Evolutionary conservation across 768 basidiomycete genomes (phyloP).

Genomic region (Hygrophorus russula): DNA sequence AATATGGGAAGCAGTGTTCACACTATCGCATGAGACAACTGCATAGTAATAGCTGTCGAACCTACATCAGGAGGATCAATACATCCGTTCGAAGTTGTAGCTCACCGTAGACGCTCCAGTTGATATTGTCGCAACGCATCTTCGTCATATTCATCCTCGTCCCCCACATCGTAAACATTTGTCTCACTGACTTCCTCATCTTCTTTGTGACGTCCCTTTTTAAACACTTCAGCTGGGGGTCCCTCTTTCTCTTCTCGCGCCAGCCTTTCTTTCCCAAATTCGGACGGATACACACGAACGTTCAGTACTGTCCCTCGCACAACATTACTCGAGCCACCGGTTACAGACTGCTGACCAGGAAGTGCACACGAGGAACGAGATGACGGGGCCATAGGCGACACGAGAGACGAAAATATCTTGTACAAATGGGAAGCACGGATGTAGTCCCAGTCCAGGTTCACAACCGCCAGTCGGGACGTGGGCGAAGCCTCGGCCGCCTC

Average conservation of each 20-base stretch:
- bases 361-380: constrained; percentile 15
- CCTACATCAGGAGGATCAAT: constrained; percentile 1
- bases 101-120: constrained; percentile 81
- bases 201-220: constrained; percentile 28
- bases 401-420: constrained; percentile 84
- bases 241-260: constrained; percentile 83
- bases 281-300: constrained; percentile 84
- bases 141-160: constrained; percentile 75
- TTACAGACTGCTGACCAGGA: constrained; percentile 10
- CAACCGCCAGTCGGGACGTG: constrained; percentile 74
- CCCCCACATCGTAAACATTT: constrained; percentile 57
- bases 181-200: constrained; percentile 53
- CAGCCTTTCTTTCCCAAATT: constrained; percentile 86
- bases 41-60: constrained; percentile 84
- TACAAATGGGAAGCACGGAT: constrained; percentile 82
- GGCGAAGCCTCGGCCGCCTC: constrained; percentile 25
- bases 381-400: constrained; percentile 47
- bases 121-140: constrained; percentile 86
- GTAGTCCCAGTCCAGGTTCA: constrained; percentile 98
- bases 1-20: constrained; percentile 66
- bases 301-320: constrained; percentile 58
- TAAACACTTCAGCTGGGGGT: constrained; percentile 79
- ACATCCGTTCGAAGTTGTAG: constrained; percentile 7
- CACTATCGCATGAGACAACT: constrained; percentile 77
- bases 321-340: constrained; percentile 19